Percentiles rank a stretch among this genome's conserved stretches.
These are phyloP conservation scores for Morella rubra DNA, from an alignment of 306 rosid species.

Conservation along the genomic window DNA sequence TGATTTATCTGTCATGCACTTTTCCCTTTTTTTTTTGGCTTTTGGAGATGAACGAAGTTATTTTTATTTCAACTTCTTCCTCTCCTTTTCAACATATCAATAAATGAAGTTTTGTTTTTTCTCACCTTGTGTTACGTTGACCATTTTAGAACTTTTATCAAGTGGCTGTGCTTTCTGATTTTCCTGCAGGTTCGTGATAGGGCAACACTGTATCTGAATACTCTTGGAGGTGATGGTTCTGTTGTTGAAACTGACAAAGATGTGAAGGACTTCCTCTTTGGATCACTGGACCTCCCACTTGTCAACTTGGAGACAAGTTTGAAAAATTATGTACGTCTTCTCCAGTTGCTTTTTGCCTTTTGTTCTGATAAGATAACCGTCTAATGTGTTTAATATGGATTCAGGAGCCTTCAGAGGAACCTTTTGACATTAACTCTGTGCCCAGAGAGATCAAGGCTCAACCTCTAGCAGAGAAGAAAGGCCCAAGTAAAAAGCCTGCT, in stretches of 20 bases:
- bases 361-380: conserved; percentile 15
- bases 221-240: conserved; percentile 79
- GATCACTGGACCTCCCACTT: conserved; percentile 84
- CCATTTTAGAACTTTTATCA: conserved; percentile 1
- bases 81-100: neutral
- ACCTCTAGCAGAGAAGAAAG: conserved; percentile 92
- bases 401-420: conserved; percentile 89
- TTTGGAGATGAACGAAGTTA: neutral
- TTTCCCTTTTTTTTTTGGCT: neutral
- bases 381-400: conserved; percentile 39
- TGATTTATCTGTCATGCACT: neutral
- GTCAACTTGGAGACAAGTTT: conserved; percentile 85
- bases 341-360: conserved; percentile 21
- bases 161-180: conserved; percentile 14
- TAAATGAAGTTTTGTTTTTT: neutral
- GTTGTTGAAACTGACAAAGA: conserved; percentile 73
- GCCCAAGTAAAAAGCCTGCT: conserved; percentile 83
- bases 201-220: conserved; percentile 85
- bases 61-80: neutral
- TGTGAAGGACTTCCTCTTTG: conserved; percentile 73
- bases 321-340: conserved; percentile 67
- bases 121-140: neutral
- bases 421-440: conserved; percentile 77
- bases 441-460: conserved; percentile 88
- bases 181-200: conserved; percentile 87